phyloP scores from a whole-genome alignment of 192 early-diverging fungal species.

The Rhizoclosmatium sp. region DNA sequence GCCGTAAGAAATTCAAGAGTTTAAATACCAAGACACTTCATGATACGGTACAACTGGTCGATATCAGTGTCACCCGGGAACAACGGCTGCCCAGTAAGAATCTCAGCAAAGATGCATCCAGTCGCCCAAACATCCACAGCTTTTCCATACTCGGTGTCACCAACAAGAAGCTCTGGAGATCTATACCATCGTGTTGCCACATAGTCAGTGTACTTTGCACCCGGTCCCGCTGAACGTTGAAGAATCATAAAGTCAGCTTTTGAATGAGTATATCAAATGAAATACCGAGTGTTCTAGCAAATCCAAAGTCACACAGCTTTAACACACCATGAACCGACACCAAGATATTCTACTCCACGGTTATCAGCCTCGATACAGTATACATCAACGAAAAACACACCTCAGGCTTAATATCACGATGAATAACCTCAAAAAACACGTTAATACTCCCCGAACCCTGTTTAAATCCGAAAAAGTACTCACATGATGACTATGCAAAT shows the following conservation, averaged over 20 bases:
- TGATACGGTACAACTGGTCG: slow-evolving; percentile 70
- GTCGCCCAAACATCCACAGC: slow-evolving; percentile 72
- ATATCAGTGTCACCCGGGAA: slow-evolving; percentile 73
- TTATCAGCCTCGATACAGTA: too few relatives aligned
- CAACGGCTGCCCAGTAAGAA: slow-evolving; percentile 69
- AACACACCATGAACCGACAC: slow-evolving; percentile 65
- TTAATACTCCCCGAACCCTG: background rate
- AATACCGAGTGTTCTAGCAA: slow-evolving; percentile 64
- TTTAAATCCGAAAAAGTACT: background rate
- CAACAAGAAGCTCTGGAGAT: slow-evolving; percentile 66
- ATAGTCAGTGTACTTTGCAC: slow-evolving; percentile 73
- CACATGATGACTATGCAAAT: slow-evolving; percentile 71
- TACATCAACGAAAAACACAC: slow-evolving; percentile 26
- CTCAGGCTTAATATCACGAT: slow-evolving; percentile 73
- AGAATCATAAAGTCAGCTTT: slow-evolving; percentile 11
- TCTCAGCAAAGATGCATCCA: slow-evolving; percentile 73
- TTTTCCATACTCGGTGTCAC: slow-evolving; percentile 71
- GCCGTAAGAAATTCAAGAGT: too few relatives aligned
- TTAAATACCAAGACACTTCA: slow-evolving; percentile 61
- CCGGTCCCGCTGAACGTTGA: slow-evolving; percentile 58
- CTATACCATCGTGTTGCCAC: slow-evolving; percentile 72
- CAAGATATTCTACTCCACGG: slow-evolving; percentile 58
- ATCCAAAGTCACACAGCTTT: slow-evolving; percentile 73
- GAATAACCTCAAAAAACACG: slow-evolving; percentile 55
- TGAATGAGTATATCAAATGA: slow-evolving; percentile 22